Evolutionary conservation across 2,329 filamentous ascomycete genomes (phyloP).

Genomic region (Aspergillus vadensis): DNA sequence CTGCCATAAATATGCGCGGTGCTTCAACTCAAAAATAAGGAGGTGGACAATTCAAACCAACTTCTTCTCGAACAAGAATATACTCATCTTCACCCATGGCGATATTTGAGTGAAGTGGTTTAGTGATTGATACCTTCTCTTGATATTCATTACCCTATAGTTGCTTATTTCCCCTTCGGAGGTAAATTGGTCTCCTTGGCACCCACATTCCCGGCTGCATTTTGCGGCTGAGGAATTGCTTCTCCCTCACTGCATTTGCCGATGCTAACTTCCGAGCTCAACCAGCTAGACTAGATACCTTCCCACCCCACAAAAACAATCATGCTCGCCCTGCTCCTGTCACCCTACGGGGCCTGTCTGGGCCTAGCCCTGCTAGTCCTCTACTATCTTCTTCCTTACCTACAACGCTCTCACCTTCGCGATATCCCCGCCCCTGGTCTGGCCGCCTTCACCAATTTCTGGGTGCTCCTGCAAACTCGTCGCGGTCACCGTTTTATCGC

Average conservation of each 20-base stretch:
- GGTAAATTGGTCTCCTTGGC: too few relatives aligned
- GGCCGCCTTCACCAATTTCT: slow-evolving; percentile 73
- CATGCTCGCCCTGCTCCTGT: slow-evolving; percentile 33
- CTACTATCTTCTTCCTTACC: slow-evolving; percentile 61
- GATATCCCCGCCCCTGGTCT: slow-evolving; percentile 55
- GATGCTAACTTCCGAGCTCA: too few relatives aligned
- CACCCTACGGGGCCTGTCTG: slow-evolving; percentile 33
- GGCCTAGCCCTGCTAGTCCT: slow-evolving; percentile 55
- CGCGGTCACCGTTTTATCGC: slow-evolving; percentile 64
- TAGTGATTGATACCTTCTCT: too few relatives aligned
- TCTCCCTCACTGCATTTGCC: too few relatives aligned
- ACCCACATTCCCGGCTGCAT: background rate
- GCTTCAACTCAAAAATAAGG: background rate
- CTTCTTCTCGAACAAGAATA: too few relatives aligned
- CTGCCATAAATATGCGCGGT: background rate
- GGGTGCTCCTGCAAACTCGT: slow-evolving; percentile 70
- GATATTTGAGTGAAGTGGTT: too few relatives aligned
- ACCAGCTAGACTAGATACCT: too few relatives aligned
- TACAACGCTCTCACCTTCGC: slow-evolving; percentile 57
- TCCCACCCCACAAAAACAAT: background rate
- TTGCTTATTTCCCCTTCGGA: too few relatives aligned
- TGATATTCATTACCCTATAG: too few relatives aligned
- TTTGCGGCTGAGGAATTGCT: slow-evolving; percentile 18
- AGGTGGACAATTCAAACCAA: background rate
- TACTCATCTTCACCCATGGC: too few relatives aligned